These are phyloP conservation scores for Suhomyces yuchorum DNA, from an alignment of 1,139 yeast genomes.

Conservation along the genomic window DNA sequence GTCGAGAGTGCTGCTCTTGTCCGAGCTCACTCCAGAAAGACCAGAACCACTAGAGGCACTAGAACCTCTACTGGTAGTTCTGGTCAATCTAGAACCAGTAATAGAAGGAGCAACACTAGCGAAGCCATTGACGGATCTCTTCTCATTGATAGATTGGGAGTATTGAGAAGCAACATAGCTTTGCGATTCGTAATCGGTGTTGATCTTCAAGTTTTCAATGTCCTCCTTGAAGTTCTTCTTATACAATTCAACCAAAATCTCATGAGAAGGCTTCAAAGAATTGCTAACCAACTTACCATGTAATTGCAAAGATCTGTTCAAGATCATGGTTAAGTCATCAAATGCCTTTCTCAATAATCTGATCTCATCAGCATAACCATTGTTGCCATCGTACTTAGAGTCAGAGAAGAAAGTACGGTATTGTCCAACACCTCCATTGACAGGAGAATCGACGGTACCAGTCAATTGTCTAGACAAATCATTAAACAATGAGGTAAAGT, in stretches of 20 bases:
- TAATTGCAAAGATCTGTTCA: conserved; percentile 66
- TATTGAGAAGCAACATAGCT: conserved; percentile 25
- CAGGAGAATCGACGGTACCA: conserved; percentile 92
- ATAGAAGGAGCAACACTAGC: conserved; percentile 17
- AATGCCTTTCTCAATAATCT: conserved; percentile 61
- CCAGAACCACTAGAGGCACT: conserved; percentile 35
- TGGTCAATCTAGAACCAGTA: conserved; percentile 30
- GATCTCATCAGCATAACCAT: conserved; percentile 49
- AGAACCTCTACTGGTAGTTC: conserved; percentile 36
- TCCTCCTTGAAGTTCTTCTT: conserved; percentile 70
- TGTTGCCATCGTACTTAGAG: conserved; percentile 36
- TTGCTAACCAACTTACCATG: conserved; percentile 70
- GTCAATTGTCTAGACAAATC: conserved; percentile 77
- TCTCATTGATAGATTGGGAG: conserved; percentile 19
- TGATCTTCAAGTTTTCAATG: conserved; percentile 45
- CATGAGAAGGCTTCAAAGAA: conserved; percentile 62
- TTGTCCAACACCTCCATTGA: conserved; percentile 89
- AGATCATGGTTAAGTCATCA: conserved; percentile 65
- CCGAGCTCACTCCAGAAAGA: conserved; percentile 28
- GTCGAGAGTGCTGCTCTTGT: conserved; percentile 20
- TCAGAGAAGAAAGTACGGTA: conserved; percentile 69
- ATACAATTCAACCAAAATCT: conserved; percentile 63
- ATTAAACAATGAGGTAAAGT: conserved; percentile 53
- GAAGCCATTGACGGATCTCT: conserved; percentile 23
- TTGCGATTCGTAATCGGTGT: conserved; percentile 38